phyloP scores from a whole-genome alignment of 192 early-diverging fungal genomes.

The Mortierella alpina region DNA sequence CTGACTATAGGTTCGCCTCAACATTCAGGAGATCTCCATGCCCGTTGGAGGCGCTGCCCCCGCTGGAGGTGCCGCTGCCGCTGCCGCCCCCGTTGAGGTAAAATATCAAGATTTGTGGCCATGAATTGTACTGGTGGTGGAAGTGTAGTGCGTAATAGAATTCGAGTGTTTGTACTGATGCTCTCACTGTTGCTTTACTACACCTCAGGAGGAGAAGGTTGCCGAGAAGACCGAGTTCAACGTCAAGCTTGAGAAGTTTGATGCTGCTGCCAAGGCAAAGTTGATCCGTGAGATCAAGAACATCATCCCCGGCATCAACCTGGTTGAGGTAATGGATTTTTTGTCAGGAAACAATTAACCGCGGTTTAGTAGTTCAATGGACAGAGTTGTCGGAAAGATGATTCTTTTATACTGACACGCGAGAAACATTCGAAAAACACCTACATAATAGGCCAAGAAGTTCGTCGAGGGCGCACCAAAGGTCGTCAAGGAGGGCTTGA shows the following conservation, averaged over 20 bases:
- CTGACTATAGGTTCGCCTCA: constrained; percentile 74
- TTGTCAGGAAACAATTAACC: not conserved
- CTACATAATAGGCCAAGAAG: constrained; percentile 87
- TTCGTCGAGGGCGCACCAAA: constrained; percentile 98
- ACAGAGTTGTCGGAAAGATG: not conserved
- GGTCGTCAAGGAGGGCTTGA: constrained; percentile 88
- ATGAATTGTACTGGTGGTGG: not conserved
- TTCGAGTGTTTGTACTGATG: not conserved
- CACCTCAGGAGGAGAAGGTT: constrained; percentile 80
- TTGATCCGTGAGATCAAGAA: constrained; percentile 98
- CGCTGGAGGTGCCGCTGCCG: constrained; percentile 67
- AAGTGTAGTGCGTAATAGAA: not conserved
- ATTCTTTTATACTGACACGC: no score
- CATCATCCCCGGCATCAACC: constrained; percentile 90
- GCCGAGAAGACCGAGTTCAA: constrained; percentile 94
- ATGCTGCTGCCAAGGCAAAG: constrained; percentile 95
- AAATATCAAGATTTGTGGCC: not conserved
- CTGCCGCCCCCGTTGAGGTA: constrained; percentile 74
- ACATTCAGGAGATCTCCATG: constrained; percentile 93
- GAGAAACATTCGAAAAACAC: not conserved
- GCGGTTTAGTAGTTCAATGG: no score
- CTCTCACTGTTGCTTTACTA: not conserved
- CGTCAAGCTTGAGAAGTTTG: constrained; percentile 96
- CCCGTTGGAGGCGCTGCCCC: constrained; percentile 78
- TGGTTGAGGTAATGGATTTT: constrained; percentile 79